phyloP scores from a whole-genome alignment of 257 asterid species.

The Primulina tabacum region DNA sequence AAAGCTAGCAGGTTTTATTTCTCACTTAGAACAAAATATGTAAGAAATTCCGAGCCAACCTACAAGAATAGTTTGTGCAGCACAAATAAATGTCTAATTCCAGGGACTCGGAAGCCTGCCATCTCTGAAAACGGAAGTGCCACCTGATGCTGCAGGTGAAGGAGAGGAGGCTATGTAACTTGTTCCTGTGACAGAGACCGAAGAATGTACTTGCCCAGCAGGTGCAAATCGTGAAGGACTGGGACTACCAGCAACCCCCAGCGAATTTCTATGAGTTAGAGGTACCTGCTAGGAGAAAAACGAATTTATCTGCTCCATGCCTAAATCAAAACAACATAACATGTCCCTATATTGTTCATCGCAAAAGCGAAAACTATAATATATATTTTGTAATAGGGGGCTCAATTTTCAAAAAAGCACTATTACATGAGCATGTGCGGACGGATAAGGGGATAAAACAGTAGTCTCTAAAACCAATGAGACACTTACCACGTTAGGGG shows the following conservation, averaged over 20 bases:
- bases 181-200: constrained; percentile 67
- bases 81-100: constrained; percentile 36
- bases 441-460: not conserved
- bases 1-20: constrained; percentile 1
- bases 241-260: constrained; percentile 66
- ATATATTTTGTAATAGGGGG: not conserved
- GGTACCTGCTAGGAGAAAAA: constrained; percentile 45
- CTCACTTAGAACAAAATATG: constrained; percentile 2
- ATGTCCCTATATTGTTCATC: not conserved
- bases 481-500: constrained; percentile 46
- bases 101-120: constrained; percentile 65
- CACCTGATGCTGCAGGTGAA: constrained; percentile 93
- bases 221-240: constrained; percentile 82
- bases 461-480: not conserved
- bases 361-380: not conserved
- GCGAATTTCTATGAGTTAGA: constrained; percentile 54
- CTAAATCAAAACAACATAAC: constrained; percentile 9
- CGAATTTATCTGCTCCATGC: constrained; percentile 19
- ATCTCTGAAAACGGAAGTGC: constrained; percentile 76
- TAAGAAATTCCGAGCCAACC: constrained; percentile 5
- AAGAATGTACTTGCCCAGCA: constrained; percentile 56
- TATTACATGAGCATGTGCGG: constrained; percentile 4
- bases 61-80: not conserved
- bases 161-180: constrained; percentile 75
- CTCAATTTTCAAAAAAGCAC: not conserved